Evolutionary conservation across 2,329 filamentous ascomycete species (phyloP), one percentile per base, ranked within the genome.

Genomic region (Helotiales sp.): DNA sequence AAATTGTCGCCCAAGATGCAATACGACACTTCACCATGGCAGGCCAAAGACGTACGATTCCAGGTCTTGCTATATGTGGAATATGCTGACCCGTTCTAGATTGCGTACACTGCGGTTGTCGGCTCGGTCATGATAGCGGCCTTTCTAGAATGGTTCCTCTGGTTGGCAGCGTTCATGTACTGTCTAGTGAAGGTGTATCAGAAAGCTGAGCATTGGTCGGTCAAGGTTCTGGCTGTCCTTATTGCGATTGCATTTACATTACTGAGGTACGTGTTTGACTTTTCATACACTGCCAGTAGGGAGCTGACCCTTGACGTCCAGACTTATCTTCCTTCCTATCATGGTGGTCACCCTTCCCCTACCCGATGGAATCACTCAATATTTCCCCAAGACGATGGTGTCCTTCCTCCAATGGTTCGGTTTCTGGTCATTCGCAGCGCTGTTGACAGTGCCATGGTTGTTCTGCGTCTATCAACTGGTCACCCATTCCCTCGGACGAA

Each of bases 271-370:
- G 84, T 62, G 6, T 20, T 13, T 11, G 5, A n/a, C 11, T 8
- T 28, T 15, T 20, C 30, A 5, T 10, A 52, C 45, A 24, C 30
- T 59, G n/a, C n/a, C n/a, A n/a, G n/a, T n/a, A n/a, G n/a, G n/a
- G 34, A 60, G 52, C 49, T 52, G 26, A 62, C 20, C 32, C 10
- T 20, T 4, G 8, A 22, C 24, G 61, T 30, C 62, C 72, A 96
- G 93, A 75, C 85, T 85, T 63, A 91, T 97, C 43, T 98, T 97
- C 79, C 83, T 98, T 30, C 95, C 95, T 0, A 91, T 97, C 71
- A 97, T 98, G 93, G 80, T 97, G 24, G 93, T 97, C 57, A 98
- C 94, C 0, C 83, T 98, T 4, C 95, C 95, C 0, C 83, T 98
- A 2, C 95, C 95, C 0, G 80, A 84, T 22, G 85, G 88, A 66